Conservation (phyloP, 768 basidiomycete genomes). For the Tephrocybe sp. region DNA sequence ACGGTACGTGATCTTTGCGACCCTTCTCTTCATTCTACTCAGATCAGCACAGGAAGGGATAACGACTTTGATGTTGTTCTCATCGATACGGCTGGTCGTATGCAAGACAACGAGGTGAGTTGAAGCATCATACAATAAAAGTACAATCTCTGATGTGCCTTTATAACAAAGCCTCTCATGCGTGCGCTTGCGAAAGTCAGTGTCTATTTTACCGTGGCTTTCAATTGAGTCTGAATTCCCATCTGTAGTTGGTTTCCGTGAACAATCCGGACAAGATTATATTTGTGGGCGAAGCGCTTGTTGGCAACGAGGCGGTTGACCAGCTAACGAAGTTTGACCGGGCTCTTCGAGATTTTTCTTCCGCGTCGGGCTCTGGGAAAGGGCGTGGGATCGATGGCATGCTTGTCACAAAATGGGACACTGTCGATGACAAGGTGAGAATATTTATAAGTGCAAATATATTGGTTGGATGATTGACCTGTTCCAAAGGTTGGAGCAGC, state of each 20-base stretch:
- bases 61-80: constrained; percentile 94
- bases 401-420: constrained; percentile 99
- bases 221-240: not conserved
- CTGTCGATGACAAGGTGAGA: constrained; percentile 91
- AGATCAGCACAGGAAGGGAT: constrained; percentile 60
- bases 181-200: constrained; percentile 91
- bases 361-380: constrained; percentile 60
- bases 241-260: constrained; percentile 74
- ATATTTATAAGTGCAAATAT: not conserved
- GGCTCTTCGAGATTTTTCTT: constrained; percentile 88
- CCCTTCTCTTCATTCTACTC: not conserved
- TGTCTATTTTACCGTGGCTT: constrained; percentile 11
- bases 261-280: constrained; percentile 97
- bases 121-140: not conserved
- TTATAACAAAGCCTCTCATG: constrained; percentile 79
- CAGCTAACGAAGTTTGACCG: constrained; percentile 97
- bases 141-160: not conserved
- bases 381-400: constrained; percentile 97
- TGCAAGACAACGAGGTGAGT: constrained; percentile 97
- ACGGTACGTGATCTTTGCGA: constrained; percentile 52
- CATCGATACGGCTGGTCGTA: constrained; percentile 96
- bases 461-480: not conserved
- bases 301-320: constrained; percentile 98
- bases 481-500: constrained; percentile 86
- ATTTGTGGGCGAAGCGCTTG: constrained; percentile 97